Percentiles rank a stretch among this genome's conserved stretches.
phyloP scores from a whole-genome alignment of 805 yeast genomes.

The Helenozyma rhizophorensis region DNA sequence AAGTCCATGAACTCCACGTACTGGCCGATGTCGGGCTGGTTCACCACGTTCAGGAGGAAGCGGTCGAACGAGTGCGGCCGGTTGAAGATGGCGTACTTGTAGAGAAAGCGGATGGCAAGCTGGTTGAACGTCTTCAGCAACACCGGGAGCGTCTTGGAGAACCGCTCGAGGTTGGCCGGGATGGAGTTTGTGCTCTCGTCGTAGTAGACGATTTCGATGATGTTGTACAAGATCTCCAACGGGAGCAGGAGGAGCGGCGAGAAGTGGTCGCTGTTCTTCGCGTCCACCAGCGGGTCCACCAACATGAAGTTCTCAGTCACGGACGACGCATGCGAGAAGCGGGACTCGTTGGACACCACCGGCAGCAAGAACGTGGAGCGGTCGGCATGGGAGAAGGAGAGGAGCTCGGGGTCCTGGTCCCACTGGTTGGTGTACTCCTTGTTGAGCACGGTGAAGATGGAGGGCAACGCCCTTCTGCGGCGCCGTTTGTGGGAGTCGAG shows the following conservation, averaged over 20 bases:
- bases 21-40: conserved; percentile 45
- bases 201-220: conserved; percentile 53
- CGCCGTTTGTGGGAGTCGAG: background rate
- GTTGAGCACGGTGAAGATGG: conserved; percentile 12
- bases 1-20: conserved; percentile 78
- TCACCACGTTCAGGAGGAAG: conserved; percentile 53
- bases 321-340: conserved; percentile 11
- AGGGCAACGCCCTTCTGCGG: conserved; percentile 5
- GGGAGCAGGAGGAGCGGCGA: conserved; percentile 39
- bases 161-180: conserved; percentile 47
- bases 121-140: conserved; percentile 57
- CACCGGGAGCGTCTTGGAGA: conserved; percentile 48
- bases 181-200: conserved; percentile 49
- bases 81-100: conserved; percentile 67
- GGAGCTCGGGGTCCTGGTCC: conserved; percentile 1
- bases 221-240: conserved; percentile 51
- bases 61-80: conserved; percentile 77
- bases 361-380: conserved; percentile 17
- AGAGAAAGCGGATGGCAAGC: conserved; percentile 53
- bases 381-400: conserved; percentile 11
- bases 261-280: conserved; percentile 8
- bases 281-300: conserved; percentile 13
- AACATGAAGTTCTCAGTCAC: conserved; percentile 15
- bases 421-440: conserved; percentile 1
- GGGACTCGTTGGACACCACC: conserved; percentile 11